Base-by-base conservation (phyloP, 164 flowering plant species). In the Vitis rotundifolia region DNA sequence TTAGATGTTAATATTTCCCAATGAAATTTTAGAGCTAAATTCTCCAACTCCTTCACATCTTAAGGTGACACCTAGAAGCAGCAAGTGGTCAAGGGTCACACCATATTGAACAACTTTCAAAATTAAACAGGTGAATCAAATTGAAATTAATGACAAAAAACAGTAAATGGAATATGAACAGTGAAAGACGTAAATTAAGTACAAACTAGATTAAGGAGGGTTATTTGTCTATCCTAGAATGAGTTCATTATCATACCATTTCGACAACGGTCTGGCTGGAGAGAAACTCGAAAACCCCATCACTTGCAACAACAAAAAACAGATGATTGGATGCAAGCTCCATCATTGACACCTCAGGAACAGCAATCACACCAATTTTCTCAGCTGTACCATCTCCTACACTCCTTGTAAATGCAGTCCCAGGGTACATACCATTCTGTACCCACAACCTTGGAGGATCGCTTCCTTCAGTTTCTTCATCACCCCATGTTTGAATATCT, bases 381-480 rank as follows among this genome's bases (percentile, higher is more conserved):
- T 96, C 97, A 28, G 97, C 97, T 14, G 77, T 72, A 57, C 85
- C 73, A 76, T 96, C 97, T 31, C 99, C 99, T 11, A 96, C 80
- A 75, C 98, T 96, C 77, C 99, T 83, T 14, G 98, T 89, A 80
- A 96, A 91, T 22, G 99, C 98, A 48, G 99, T 91, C 15, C 98
- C 99, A 8, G 98, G 98, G 68, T 87, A 89, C 92, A 86, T 84
- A 52, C 86, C 95, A 82, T 91, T 75, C 68, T 83, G 93, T 11
- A 91, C 91, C 99, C 99, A 96, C 72, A 96, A 69, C 81, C 99
- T 89, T 6, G 99, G 99, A 16, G 99, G 99, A 83, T 96, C 99
- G 56, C 84, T 81, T 0, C 91, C 90, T 26, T 86, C 86, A 60
- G 75, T 82, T 71, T 93, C 98, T 77, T 93, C 99, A 81, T 86